Base-by-base conservation (phyloP, 345 rosid species). In the Citrus inodora region DNA sequence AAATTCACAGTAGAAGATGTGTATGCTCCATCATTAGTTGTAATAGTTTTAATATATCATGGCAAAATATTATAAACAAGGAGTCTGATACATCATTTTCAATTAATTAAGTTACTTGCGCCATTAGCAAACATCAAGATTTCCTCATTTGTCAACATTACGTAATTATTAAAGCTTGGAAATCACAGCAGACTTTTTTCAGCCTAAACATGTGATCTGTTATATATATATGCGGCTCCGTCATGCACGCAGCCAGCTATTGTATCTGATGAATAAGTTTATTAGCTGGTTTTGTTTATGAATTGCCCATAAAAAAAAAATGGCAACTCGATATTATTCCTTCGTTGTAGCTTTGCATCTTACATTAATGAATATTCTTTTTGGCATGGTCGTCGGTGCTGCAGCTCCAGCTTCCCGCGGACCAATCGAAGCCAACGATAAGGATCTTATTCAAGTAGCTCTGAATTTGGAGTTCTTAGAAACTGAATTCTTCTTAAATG, bases 401-500 rank as follows among this genome's bases (percentile, higher is more conserved):
- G 74, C 30, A 22, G 56, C 76, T 1, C 76, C 30, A 25, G 56
- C 77, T 1, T 70, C 71, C 60, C 84, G 87, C 1, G 84, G 61
- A n/a, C 86, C 89, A 5, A 27, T 60, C 17, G 17, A 13, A 4
- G 97, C 80, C 25, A 58, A 19, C 21, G 97, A 92, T 70, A 35
- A 1, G 8, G 97, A 91, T 73, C 83, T 21, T 58, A 51, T 91
- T 67, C 84, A 82, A 1, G 81, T 94, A 4, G 89, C 95, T 3
- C 76, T 89, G 78, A 94, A 94, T 79, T 25, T 94, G 82, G 98
- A 92, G 74, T 92, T 71, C 85, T 35, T 79, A 3, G 94, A 91
- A 82, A 89, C 91, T 0, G 94, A 94, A 66, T 89, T 84, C 75
- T 94, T 92, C 85, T 71, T 87, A 60, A 6, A 33, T n/a, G 87